Percentiles rank a stretch among this genome's conserved stretches.
Evolutionary conservation across 805 yeast species (phyloP).

Genomic region (Saturnispora saitoi): DNA sequence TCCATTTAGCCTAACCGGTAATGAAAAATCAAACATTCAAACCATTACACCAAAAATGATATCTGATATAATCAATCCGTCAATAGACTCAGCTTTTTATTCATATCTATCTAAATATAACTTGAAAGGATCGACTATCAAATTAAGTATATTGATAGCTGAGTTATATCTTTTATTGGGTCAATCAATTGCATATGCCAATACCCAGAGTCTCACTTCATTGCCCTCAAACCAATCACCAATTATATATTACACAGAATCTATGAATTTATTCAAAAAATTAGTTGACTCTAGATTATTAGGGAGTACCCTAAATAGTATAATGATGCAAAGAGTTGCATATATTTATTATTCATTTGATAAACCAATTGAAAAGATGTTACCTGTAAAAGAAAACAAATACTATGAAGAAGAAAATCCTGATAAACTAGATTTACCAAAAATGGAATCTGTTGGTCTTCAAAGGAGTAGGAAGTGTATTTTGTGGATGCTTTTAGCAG

Average conservation of each 20-base stretch:
- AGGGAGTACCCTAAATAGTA: slow-evolving; percentile 36
- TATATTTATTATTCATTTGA: slow-evolving; percentile 24
- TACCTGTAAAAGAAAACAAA: neutral
- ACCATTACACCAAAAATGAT: slow-evolving; percentile 36
- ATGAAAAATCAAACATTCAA: slow-evolving; percentile 17
- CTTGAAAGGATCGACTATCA: slow-evolving; percentile 58
- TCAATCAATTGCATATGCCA: slow-evolving; percentile 24
- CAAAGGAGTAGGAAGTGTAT: slow-evolving; percentile 66
- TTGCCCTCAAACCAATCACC: neutral
- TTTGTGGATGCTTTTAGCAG: slow-evolving; percentile 68
- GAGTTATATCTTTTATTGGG: slow-evolving; percentile 51
- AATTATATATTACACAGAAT: slow-evolving; percentile 38
- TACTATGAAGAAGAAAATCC: slow-evolving; percentile 32
- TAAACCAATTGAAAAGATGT: slow-evolving; percentile 12
- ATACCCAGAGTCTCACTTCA: neutral
- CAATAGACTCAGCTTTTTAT: slow-evolving; percentile 64
- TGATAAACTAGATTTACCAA: slow-evolving; percentile 26
- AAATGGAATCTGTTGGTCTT: slow-evolving; percentile 39
- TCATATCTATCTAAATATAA: slow-evolving; percentile 67
- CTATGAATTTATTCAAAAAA: slow-evolving; percentile 36
- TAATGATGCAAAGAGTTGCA: slow-evolving; percentile 31
- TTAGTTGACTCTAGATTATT: slow-evolving; percentile 37
- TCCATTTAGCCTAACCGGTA: slow-evolving; percentile 28
- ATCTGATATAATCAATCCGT: slow-evolving; percentile 46
- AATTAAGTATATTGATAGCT: slow-evolving; percentile 56